Base-by-base conservation (phyloP, 2,329 filamentous ascomycete genomes). In the Xylaria sp. region DNA sequence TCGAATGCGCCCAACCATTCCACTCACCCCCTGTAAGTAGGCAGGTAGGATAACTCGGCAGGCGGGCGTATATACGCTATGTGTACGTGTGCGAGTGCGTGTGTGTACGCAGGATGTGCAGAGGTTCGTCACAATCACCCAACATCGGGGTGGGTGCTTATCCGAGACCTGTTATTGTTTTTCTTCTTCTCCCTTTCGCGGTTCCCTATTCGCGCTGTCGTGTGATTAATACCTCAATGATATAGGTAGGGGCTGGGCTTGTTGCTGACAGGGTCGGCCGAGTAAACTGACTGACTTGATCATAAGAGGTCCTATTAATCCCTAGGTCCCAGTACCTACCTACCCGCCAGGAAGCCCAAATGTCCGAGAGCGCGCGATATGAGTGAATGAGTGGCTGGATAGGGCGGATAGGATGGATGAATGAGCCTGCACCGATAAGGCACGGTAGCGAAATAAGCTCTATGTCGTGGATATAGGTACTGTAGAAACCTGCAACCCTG, bases 181-280 rank as follows among this genome's bases (percentile, higher is more conserved):
- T 28, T n/a, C n/a, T 41, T 39, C 34, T 48, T 55, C 7, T 8
- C 8, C 34, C 34, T 8, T 37, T 37, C 34, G 34, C 34, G 34
- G 34, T 9, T 37, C 34, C 34, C 52, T 60, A 58, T 69, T 60
- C 37, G 69, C 50, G 66, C 63, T 48, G 63, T 54, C 46, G 58
- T 66, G 58, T 60, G 62, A 65, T 63, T 69, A 71, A 69, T 69
- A 69, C 66, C 59, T 69, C 63, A 63, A 62, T 58, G 55, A 64
- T 71, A 71, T 67, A 67, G 69, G 69, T 69, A 64, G 61, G 66
- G 66, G 63, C 32, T 34, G 15, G 41, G 41, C 18, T n/a, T 46
- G 12, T 18, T 54, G 65, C 51, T 66, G 66, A 66, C 66, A 62
- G 63, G 63, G 56, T 48, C 66, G 63, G 34, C 34, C 34, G 34